A percentile compares a stretch with the other conserved stretches of the same genome.
Evolutionary conservation across 1,284 basidiomycete species (phyloP).

Genomic region (Ustilago vetiveriae): DNA sequence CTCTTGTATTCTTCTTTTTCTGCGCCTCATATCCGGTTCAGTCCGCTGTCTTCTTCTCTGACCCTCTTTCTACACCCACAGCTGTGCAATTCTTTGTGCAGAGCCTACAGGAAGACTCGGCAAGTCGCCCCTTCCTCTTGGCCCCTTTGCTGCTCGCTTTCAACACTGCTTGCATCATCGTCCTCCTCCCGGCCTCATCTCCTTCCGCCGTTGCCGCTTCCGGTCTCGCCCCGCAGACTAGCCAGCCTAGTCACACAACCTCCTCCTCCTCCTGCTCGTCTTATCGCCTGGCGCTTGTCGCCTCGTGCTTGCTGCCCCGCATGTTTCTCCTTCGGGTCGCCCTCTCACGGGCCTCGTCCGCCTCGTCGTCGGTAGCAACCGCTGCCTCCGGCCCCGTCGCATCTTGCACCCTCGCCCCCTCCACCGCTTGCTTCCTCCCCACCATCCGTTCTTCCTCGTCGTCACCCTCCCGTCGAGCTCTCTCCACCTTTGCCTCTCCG

Average conservation of each 20-base stretch:
- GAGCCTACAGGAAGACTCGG: background rate
- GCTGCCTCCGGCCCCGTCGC: no score
- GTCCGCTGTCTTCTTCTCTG: constrained; percentile 2
- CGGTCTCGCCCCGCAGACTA: no score
- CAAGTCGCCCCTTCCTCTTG: background rate
- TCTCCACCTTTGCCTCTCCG: constrained; percentile 8
- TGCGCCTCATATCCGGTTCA: constrained; percentile 4
- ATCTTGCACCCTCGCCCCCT: background rate
- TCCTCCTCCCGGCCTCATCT: background rate
- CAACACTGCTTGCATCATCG: constrained; percentile 1
- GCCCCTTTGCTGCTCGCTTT: constrained; percentile 2
- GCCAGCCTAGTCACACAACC: no score
- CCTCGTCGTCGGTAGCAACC: no score
- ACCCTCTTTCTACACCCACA: no score
- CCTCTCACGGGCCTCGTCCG: constrained; percentile 16
- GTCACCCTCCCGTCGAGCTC: constrained; percentile 11
- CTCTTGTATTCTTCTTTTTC: background rate
- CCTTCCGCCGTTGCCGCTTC: constrained; percentile 2
- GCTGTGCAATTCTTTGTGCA: no score
- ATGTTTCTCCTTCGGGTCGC: constrained; percentile 32
- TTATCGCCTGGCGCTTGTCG: background rate
- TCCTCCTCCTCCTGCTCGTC: constrained; percentile 7
- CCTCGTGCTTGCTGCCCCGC: background rate
- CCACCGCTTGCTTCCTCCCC: background rate
- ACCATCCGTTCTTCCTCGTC: constrained; percentile 8